These are phyloP conservation scores for Pseudogymnoascus sp. DNA, from an alignment of 2,329 filamentous ascomycete species.

Conservation along the genomic window DNA sequence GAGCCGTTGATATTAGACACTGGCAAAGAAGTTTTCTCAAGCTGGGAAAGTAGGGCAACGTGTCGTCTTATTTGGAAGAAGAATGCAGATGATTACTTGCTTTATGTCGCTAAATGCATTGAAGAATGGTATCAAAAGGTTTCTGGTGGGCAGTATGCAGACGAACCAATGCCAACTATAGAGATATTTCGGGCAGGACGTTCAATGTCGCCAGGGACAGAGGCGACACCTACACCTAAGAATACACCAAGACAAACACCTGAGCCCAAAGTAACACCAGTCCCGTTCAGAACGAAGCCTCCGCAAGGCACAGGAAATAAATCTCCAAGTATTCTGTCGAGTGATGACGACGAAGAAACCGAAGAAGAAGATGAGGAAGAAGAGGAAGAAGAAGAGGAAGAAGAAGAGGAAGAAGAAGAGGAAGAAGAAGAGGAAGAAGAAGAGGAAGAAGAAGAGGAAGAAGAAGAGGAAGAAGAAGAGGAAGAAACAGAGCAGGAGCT, in stretches of 20 bases:
- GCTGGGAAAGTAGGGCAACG: background rate
- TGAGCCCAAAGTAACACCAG: too few relatives aligned
- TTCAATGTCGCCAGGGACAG: background rate
- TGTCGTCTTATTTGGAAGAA: background rate
- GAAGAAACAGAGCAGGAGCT: background rate
- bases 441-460: background rate
- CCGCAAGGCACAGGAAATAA: slow-evolving; percentile 7
- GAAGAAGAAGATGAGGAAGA: too few relatives aligned
- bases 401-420: background rate
- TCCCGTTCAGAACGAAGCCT: too few relatives aligned
- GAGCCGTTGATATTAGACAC: background rate
- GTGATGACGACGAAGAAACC: too few relatives aligned
- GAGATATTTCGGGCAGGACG: background rate
- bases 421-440: background rate
- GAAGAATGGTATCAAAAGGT: background rate
- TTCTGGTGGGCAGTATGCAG: background rate
- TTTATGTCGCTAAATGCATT: background rate
- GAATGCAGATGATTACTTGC: background rate
- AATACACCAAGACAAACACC: too few relatives aligned
- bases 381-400: background rate
- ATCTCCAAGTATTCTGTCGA: too few relatives aligned
- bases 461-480: background rate
- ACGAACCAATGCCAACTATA: background rate
- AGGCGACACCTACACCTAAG: slow-evolving; percentile 8
- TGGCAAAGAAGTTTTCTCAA: background rate